These are phyloP conservation scores for Cairneyella variabilis DNA, from an alignment of 495 filamentous ascomycete genomes.

Conservation along the genomic window DNA sequence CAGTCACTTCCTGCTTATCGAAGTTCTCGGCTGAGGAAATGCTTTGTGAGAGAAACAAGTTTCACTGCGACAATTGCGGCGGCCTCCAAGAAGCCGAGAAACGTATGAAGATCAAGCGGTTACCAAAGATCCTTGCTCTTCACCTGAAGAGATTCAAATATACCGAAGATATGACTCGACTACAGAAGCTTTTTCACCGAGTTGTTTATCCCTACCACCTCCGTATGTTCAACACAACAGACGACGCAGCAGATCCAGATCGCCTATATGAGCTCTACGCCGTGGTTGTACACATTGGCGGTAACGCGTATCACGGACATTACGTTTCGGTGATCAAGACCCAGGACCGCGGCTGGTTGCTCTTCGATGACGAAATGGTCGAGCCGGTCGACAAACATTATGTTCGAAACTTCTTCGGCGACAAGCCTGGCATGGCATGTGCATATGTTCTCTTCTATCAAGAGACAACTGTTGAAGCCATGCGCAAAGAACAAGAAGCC, in stretches of 20 bases:
- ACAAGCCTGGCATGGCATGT: slow-evolving; percentile 84
- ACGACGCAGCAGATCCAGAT: slow-evolving; percentile 93
- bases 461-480: slow-evolving; percentile 87
- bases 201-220: slow-evolving; percentile 97
- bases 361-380: slow-evolving; percentile 98
- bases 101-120: slow-evolving; percentile 96
- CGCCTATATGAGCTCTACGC: slow-evolving; percentile 95
- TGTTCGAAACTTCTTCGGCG: slow-evolving; percentile 97
- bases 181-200: slow-evolving; percentile 95
- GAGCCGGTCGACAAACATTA: slow-evolving; percentile 96
- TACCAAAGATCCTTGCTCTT: slow-evolving; percentile 86
- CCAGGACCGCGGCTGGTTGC: slow-evolving; percentile 87
- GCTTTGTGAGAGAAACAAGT: slow-evolving; percentile 98
- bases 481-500: slow-evolving; percentile 75
- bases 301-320: slow-evolving; percentile 96
- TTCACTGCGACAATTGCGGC: slow-evolving; percentile 96
- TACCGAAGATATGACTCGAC: slow-evolving; percentile 84
- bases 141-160: slow-evolving; percentile 98
- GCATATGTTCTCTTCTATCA: slow-evolving; percentile 98
- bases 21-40: slow-evolving; percentile 98
- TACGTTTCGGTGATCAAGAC: slow-evolving; percentile 99
- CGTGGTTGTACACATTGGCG: slow-evolving; percentile 97
- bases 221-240: slow-evolving; percentile 95
- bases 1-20: slow-evolving; percentile 88
- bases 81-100: slow-evolving; percentile 98